phyloP scores from a whole-genome alignment of 2,329 filamentous ascomycete species.

The Aureobasidium sp. region DNA sequence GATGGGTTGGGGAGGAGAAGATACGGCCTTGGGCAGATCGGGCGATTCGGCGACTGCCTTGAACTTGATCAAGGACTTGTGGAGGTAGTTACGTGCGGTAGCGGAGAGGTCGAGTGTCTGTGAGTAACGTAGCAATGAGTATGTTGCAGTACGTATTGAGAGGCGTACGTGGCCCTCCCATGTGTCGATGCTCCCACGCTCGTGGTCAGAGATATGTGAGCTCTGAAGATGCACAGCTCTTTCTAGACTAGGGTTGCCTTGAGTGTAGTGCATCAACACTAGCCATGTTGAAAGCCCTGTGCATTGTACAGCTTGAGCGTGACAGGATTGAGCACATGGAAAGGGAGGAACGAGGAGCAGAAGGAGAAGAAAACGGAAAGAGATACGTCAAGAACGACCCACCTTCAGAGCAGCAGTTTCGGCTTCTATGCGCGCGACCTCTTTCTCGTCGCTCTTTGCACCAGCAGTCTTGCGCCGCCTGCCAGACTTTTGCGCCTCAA shows the following conservation, averaged over 20 bases:
- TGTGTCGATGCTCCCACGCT: neutral
- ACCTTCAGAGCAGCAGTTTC: constrained; percentile 54
- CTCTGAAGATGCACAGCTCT: neutral
- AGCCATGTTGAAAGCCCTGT: neutral
- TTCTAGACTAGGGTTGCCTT: neutral
- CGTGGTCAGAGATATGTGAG: neutral
- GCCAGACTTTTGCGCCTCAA: constrained; percentile 67
- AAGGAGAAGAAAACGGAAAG: neutral
- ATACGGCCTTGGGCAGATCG: constrained; percentile 36
- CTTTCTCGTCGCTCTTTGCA: constrained; percentile 35
- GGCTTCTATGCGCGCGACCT: constrained; percentile 53
- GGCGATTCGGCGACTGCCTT: constrained; percentile 48
- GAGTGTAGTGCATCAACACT: neutral
- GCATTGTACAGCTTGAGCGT: neutral
- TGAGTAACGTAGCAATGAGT: constrained; percentile 5
- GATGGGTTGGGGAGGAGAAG: constrained; percentile 32
- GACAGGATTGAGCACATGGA: neutral
- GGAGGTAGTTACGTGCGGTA: constrained; percentile 46
- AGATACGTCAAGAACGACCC: constrained; percentile 15
- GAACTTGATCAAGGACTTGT: constrained; percentile 48
- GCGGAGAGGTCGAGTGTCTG: constrained; percentile 43
- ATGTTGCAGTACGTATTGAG: neutral
- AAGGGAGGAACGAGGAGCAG: neutral
- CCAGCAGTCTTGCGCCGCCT: constrained; percentile 52
- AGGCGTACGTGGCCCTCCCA: neutral